These are phyloP conservation scores for Helotiales sp. DNA, from an alignment of 2,329 filamentous ascomycete species.

Conservation along the genomic window DNA sequence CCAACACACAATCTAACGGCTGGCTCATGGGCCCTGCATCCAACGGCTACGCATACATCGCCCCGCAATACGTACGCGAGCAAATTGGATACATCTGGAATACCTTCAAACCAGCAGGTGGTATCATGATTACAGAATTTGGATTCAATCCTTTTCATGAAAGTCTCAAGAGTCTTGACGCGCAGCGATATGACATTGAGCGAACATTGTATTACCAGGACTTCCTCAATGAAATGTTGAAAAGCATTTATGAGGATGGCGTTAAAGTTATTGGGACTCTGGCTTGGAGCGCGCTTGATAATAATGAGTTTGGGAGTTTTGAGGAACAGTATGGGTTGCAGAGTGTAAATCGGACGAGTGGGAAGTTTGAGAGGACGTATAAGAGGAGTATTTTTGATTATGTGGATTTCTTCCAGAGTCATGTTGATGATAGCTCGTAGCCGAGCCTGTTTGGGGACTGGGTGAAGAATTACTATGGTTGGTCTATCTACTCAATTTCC, in stretches of 20 bases:
- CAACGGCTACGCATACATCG: conserved; percentile 56
- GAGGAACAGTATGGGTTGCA: neutral
- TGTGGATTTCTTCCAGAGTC: neutral
- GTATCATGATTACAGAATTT: conserved; percentile 49
- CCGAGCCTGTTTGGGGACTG: too few relatives aligned
- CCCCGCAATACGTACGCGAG: conserved; percentile 56
- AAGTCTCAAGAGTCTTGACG: conserved; percentile 40
- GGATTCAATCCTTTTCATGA: conserved; percentile 56
- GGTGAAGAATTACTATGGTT: too few relatives aligned
- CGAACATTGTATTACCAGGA: conserved; percentile 46
- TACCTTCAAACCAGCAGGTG: conserved; percentile 49
- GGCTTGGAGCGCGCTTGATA: conserved; percentile 44
- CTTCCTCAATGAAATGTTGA: conserved; percentile 46
- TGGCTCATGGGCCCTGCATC: conserved; percentile 61
- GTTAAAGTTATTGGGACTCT: conserved; percentile 46
- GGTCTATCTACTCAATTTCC: too few relatives aligned
- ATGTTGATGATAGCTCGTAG: too few relatives aligned
- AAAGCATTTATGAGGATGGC: conserved; percentile 47
- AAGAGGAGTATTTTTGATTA: neutral
- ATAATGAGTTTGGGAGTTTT: conserved; percentile 37
- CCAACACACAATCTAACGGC: conserved; percentile 45
- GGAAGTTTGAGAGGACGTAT: neutral
- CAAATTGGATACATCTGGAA: conserved; percentile 60
- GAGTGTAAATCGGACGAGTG: neutral
- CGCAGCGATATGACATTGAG: conserved; percentile 46